phyloP scores from a whole-genome alignment of 495 filamentous ascomycete genomes.

The Aspergillus hancockii region DNA sequence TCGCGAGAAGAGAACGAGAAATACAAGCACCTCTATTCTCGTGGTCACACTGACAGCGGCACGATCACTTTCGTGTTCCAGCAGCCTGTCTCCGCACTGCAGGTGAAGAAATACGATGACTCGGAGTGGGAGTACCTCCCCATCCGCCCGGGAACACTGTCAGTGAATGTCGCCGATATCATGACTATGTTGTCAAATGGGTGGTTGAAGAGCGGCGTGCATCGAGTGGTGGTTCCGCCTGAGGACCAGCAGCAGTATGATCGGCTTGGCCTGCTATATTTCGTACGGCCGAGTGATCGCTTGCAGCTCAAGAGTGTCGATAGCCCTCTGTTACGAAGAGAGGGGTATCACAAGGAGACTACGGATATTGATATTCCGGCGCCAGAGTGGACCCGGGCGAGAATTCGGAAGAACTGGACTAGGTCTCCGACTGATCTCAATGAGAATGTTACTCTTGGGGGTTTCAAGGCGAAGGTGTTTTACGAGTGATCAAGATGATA shows the following conservation, averaged over 20 bases:
- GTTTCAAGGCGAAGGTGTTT: conserved; percentile 13
- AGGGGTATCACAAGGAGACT: neutral
- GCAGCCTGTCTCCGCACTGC: conserved; percentile 57
- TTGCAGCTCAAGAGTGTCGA: neutral
- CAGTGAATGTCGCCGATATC: conserved; percentile 45
- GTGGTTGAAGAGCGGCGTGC: conserved; percentile 41
- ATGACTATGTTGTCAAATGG: conserved; percentile 14
- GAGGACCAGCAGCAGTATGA: conserved; percentile 41
- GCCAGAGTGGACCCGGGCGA: conserved; percentile 8
- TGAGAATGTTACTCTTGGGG: conserved; percentile 4
- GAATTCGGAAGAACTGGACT: conserved; percentile 15
- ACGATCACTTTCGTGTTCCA: conserved; percentile 55
- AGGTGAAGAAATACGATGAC: conserved; percentile 34
- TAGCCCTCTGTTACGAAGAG: neutral
- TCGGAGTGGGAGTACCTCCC: conserved; percentile 25
- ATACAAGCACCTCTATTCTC: conserved; percentile 41
- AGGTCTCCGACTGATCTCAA: conserved; percentile 11
- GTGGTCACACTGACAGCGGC: conserved; percentile 56
- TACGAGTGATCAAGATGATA: conserved; percentile 5
- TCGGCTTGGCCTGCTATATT: conserved; percentile 44
- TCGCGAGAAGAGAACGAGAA: conserved; percentile 42
- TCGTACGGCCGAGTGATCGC: conserved; percentile 27
- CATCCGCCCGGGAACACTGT: conserved; percentile 36
- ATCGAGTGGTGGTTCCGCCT: conserved; percentile 43
- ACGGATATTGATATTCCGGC: conserved; percentile 13